Evolutionary conservation across 495 filamentous ascomycete genomes (phyloP).

Genomic region (Penicillium macrosclerotiorum): DNA sequence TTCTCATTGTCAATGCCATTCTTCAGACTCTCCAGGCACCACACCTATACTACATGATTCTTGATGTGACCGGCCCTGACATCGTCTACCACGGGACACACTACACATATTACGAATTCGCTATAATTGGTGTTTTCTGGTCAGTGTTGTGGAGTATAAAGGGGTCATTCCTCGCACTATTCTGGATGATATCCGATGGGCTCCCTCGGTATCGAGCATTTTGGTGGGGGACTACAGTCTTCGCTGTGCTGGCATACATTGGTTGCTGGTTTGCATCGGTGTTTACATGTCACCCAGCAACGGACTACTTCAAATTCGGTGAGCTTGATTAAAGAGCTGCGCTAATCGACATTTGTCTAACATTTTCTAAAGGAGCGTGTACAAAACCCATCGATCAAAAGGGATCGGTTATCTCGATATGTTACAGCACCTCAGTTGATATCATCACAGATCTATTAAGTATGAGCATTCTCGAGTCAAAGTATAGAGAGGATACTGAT

Average conservation of each 20-base stretch:
- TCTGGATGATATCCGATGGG: slow-evolving; percentile 41
- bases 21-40: slow-evolving; percentile 47
- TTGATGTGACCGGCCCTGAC: slow-evolving; percentile 25
- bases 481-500: too few species aligned
- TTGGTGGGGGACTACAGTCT: slow-evolving; percentile 36
- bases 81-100: slow-evolving; percentile 10
- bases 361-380: slow-evolving; percentile 15
- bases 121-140: slow-evolving; percentile 49
- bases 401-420: slow-evolving; percentile 37
- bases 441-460: slow-evolving; percentile 39
- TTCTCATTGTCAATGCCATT: slow-evolving; percentile 35
- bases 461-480: too few species aligned
- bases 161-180: slow-evolving; percentile 46
- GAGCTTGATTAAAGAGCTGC: too few species aligned
- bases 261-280: slow-evolving; percentile 34
- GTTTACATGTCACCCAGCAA: slow-evolving; percentile 39
- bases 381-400: slow-evolving; percentile 14
- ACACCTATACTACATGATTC: slow-evolving; percentile 37
- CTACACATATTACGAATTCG: slow-evolving; percentile 40
- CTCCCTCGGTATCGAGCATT: slow-evolving; percentile 34
- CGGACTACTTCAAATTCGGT: slow-evolving; percentile 41
- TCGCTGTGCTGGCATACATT: slow-evolving; percentile 33
- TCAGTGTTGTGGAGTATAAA: slow-evolving; percentile 47
- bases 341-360: background rate
- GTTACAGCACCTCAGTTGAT: slow-evolving; percentile 44